Evolutionary conservation across 2,329 filamentous ascomycete species (phyloP), one percentile per base, ranked within the genome.

Genomic region (Aspergillus tubingensis): DNA sequence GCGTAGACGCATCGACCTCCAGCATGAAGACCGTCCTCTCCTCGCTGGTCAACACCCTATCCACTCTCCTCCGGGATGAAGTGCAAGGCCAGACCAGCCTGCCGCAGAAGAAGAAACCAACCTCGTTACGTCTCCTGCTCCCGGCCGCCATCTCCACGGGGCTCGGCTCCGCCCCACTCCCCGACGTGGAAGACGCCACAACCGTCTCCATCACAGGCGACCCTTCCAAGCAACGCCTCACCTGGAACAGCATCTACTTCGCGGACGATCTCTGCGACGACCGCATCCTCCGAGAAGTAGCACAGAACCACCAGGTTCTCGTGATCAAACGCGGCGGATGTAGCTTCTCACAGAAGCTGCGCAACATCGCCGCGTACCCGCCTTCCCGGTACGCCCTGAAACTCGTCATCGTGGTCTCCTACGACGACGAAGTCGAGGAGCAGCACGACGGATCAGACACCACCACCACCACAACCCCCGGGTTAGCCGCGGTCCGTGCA

Each of bases 291-390:
- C 67, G 80, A 2, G 74, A 80, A 7, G 75, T 87, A 3, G 81
- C 80, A 0, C 80, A 80, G 43, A 77, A 74, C 1, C 77, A 96
- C 76, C 88, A 96, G 54, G 81, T 98, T 61, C 87, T 99, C 61
- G 85, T 96, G 53, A 82, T 98, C 68, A 87, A 86, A 27, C 87
- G 95, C 5, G 94, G 95, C 41, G 87, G 86, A 1, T 99, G 95
- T 78, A 89, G 85, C 23, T 98, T 98, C 75, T 88, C 86, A 38
- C 79, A 89, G 27, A 99, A 99, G 75, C 79, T 98, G 0, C 82
- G 84, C 54, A 93, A 91, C 65, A 92, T 98, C n/a, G 92, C 94
- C 0, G 85, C 86, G 8, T 94, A 88, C 72, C 82, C 87, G 1
- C 88, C 90, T 0, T 80, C 82, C 0, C 74, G 81, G 0, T 73